These are phyloP conservation scores for Aspergillus hortae DNA, from an alignment of 2,329 filamentous ascomycete genomes.

Conservation along the genomic window DNA sequence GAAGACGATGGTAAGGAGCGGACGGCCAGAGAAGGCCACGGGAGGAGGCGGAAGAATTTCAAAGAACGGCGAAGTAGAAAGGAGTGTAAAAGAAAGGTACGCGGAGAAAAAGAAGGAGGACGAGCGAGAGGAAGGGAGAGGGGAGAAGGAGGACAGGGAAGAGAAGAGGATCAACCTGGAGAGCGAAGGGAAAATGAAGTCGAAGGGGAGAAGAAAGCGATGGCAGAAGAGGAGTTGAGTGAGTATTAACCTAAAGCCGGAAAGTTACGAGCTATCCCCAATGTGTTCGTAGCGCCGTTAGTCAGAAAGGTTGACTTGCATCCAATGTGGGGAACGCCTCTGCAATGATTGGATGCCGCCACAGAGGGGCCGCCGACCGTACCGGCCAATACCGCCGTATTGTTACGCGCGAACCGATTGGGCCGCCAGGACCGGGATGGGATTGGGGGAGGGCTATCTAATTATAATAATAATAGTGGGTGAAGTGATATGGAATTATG, in stretches of 20 bases:
- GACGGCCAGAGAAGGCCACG: conserved; percentile 35
- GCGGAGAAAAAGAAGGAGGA: conserved; percentile 11
- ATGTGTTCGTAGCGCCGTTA: neutral
- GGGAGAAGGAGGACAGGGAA: conserved; percentile 10
- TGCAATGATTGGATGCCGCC: neutral
- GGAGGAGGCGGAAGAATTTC: conserved; percentile 7
- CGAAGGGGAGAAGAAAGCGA: conserved; percentile 11
- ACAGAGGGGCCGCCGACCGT: neutral
- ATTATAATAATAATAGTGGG: neutral
- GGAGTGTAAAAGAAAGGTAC: conserved; percentile 10
- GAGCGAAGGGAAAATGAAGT: conserved; percentile 16
- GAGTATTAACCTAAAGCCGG: neutral
- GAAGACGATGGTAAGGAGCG: conserved; percentile 30
- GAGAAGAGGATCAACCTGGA: conserved; percentile 13
- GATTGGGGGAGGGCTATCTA: neutral
- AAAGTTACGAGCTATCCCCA: neutral
- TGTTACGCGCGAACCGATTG: neutral
- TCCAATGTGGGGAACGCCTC: neutral
- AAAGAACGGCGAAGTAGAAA: conserved; percentile 5
- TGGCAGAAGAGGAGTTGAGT: conserved; percentile 11
- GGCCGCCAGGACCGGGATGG: neutral
- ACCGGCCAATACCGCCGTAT: neutral
- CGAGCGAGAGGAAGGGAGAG: conserved; percentile 8
- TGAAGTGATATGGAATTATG: too few relatives aligned
- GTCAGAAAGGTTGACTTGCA: conserved; percentile 1